phyloP scores from a whole-genome alignment of 257 asterid species.

The Anisodus acutangulus region DNA sequence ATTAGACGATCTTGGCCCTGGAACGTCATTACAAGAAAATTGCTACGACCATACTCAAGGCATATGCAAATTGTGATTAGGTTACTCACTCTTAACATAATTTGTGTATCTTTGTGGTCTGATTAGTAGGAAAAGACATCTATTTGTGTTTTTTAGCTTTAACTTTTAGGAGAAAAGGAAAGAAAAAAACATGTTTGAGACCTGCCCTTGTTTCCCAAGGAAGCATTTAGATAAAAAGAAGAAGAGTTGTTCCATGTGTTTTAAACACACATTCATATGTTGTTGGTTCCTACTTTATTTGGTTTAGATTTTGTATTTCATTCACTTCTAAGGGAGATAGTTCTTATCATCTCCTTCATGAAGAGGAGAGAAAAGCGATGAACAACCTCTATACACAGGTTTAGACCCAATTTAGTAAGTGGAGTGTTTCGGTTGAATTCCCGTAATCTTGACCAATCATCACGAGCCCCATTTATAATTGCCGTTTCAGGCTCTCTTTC shows the following conservation, averaged over 20 bases:
- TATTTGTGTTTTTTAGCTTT: not conserved
- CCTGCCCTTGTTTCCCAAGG: not conserved
- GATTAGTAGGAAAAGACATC: not conserved
- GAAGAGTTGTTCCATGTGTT: not conserved
- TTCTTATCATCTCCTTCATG: slow-evolving; percentile 14
- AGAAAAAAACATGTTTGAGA: not conserved
- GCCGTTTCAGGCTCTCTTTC: not conserved
- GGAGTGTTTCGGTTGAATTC: not conserved
- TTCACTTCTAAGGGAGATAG: not conserved
- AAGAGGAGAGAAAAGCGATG: not conserved
- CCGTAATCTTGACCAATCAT: not conserved
- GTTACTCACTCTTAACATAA: slow-evolving; percentile 1
- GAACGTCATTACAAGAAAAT: slow-evolving; percentile 6
- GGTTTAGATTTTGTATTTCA: slow-evolving; percentile 5
- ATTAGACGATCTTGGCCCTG: not conserved
- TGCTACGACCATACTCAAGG: not conserved
- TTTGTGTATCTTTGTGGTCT: not conserved
- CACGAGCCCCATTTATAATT: not conserved
- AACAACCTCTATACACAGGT: slow-evolving; percentile 2
- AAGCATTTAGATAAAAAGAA: not conserved
- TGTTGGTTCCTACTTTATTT: slow-evolving; percentile 19
- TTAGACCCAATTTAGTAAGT: not conserved
- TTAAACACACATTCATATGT: not conserved
- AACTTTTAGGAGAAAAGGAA: not conserved
- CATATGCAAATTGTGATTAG: slow-evolving; percentile 4